A percentile compares a stretch with the other conserved stretches of the same genome.
These are phyloP conservation scores for Geotrichum cucujoidarum DNA, from an alignment of 1,139 yeast species.

Conservation along the genomic window DNA sequence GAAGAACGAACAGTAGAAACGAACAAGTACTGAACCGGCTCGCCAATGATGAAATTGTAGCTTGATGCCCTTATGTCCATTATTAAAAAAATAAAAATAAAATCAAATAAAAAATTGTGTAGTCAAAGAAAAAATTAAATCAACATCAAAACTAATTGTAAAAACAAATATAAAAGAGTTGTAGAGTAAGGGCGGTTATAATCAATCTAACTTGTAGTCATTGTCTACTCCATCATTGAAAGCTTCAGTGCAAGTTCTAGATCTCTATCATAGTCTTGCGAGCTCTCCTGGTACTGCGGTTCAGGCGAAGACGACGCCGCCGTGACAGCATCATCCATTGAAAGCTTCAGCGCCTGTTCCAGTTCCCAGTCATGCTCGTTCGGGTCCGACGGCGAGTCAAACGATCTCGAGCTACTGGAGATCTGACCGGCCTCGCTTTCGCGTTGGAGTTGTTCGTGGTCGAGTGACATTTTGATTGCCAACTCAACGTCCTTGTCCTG, in stretches of 20 bases:
- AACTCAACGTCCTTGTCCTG: constrained; percentile 23
- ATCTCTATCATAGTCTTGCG: background rate
- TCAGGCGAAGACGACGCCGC: background rate
- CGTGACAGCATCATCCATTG: background rate
- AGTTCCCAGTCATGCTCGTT: background rate
- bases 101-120: no score
- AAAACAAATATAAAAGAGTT: no score
- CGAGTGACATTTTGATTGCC: constrained; percentile 27
- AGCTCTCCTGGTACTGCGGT: background rate
- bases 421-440: background rate
- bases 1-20: no score
- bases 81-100: no score
- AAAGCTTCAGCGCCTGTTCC: background rate
- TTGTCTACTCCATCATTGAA: background rate
- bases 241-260: background rate
- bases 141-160: no score
- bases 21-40: no score
- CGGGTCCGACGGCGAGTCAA: background rate
- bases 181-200: no score
- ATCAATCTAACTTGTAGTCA: no score
- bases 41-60: no score
- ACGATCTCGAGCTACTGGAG: background rate
- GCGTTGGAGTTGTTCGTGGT: constrained; percentile 4
- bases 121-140: no score
- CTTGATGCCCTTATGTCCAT: no score